These are phyloP conservation scores for Monilinia fructicola DNA, from an alignment of 2,329 filamentous ascomycete species.

Conservation along the genomic window DNA sequence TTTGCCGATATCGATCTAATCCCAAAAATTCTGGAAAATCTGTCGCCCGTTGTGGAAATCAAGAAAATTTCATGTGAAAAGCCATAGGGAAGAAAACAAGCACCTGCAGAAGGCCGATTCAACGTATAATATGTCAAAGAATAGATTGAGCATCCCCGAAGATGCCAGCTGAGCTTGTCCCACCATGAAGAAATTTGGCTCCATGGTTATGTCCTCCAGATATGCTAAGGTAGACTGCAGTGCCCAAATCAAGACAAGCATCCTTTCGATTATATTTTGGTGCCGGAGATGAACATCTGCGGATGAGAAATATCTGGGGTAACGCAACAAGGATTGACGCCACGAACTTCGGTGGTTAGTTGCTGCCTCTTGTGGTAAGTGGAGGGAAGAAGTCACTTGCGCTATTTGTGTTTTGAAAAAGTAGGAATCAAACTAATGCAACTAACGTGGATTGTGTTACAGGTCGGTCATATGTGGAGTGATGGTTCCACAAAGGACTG, in stretches of 20 bases:
- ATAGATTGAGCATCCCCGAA: background rate
- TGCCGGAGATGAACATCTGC: background rate
- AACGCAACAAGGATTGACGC: conserved; percentile 7
- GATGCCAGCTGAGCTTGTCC: background rate
- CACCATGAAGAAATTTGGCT: background rate
- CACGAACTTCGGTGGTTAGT: background rate
- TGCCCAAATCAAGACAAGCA: background rate
- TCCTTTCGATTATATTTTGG: background rate
- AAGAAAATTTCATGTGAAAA: conserved; percentile 3
- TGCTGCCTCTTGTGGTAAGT: conserved; percentile 5
- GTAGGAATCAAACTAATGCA: conserved; percentile 4
- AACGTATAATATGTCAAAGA: background rate
- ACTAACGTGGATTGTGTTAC: conserved; percentile 12
- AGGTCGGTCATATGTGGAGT: conserved; percentile 8
- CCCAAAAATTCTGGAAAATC: background rate
- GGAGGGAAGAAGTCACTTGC: background rate
- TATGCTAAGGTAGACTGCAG: background rate
- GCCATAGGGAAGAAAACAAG: background rate
- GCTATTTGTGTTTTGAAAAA: too few relatives aligned
- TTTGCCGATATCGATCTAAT: background rate
- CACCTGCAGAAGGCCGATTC: background rate
- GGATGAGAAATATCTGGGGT: conserved; percentile 16
- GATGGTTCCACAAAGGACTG: background rate
- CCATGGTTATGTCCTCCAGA: background rate
- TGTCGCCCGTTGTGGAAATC: background rate